Conservation (phyloP, 176 grass and related monocot genomes). For the Tillandsia fasciculata region DNA sequence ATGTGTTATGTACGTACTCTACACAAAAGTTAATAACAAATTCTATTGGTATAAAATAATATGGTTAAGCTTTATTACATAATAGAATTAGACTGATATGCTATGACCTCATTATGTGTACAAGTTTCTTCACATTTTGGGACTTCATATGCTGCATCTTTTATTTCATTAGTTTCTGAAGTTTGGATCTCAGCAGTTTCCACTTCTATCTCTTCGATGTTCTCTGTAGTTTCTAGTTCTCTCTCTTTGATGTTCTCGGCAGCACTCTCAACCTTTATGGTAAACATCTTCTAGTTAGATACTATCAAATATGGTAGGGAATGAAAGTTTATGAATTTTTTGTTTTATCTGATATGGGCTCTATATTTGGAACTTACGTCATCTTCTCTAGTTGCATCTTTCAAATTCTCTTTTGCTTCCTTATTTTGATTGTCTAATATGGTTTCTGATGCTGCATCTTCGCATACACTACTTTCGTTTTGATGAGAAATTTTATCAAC, state of each 20-base stretch:
- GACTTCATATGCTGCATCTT: background rate
- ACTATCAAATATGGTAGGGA: background rate
- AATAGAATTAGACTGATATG: background rate
- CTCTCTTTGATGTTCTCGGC: background rate
- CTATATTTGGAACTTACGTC: background rate
- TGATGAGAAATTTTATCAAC: background rate
- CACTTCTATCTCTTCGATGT: background rate
- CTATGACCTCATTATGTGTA: background rate
- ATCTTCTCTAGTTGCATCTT: background rate
- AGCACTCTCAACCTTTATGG: slow-evolving; percentile 1
- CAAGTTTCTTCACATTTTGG: background rate
- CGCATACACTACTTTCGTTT: background rate
- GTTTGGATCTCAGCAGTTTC: background rate
- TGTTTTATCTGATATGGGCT: background rate
- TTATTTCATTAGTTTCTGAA: slow-evolving; percentile 2
- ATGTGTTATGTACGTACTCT: background rate
- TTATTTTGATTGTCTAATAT: background rate
- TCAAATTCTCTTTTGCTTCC: background rate
- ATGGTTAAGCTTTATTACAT: background rate
- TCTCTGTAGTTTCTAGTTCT: background rate
- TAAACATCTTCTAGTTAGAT: background rate
- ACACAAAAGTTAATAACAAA: background rate
- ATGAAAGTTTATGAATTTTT: background rate
- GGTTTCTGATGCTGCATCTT: background rate
- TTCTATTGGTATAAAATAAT: background rate